Conservation (phyloP, 2,329 filamentous ascomycete genomes). For the Diaporthe nobilis region DNA sequence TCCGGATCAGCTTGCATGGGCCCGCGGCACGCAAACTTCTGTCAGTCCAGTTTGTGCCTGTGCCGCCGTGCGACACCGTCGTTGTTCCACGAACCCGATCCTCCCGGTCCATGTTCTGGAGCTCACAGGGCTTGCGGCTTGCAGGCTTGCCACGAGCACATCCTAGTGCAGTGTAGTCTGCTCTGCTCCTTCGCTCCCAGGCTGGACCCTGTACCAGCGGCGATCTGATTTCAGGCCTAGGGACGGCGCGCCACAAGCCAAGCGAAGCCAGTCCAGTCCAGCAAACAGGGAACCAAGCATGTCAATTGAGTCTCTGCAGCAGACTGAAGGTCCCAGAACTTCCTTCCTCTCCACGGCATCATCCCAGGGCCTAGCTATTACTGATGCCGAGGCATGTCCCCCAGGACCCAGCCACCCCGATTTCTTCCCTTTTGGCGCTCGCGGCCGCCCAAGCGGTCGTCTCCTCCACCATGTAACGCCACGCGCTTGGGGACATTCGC, state of each 20-base stretch:
- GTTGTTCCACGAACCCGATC: conserved; percentile 3
- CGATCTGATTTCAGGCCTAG: conserved; percentile 29
- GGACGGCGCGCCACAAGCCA: conserved; percentile 37
- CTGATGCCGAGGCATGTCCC: background rate
- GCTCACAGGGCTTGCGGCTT: background rate
- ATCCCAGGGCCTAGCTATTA: background rate
- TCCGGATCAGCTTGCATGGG: background rate
- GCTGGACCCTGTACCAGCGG: conserved; percentile 31
- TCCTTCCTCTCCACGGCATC: background rate
- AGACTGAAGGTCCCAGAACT: background rate
- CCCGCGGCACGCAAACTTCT: conserved; percentile 2
- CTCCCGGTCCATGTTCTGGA: background rate
- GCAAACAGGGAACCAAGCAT: conserved; percentile 1
- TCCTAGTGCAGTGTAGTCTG: background rate
- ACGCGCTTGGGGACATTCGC: background rate
- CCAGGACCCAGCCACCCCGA: conserved; percentile 17
- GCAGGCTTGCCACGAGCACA: conserved; percentile 28
- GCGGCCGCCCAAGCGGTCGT: background rate
- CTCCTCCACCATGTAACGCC: conserved; percentile 29
- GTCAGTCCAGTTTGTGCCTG: background rate
- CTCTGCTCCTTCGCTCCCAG: conserved; percentile 3
- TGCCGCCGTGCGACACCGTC: conserved; percentile 1
- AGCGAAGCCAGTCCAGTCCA: conserved; percentile 10
- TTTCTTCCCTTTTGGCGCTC: background rate
- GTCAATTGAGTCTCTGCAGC: background rate